These are phyloP conservation scores for Knufia fluminis DNA, from an alignment of 2,329 filamentous ascomycete species.

Conservation along the genomic window DNA sequence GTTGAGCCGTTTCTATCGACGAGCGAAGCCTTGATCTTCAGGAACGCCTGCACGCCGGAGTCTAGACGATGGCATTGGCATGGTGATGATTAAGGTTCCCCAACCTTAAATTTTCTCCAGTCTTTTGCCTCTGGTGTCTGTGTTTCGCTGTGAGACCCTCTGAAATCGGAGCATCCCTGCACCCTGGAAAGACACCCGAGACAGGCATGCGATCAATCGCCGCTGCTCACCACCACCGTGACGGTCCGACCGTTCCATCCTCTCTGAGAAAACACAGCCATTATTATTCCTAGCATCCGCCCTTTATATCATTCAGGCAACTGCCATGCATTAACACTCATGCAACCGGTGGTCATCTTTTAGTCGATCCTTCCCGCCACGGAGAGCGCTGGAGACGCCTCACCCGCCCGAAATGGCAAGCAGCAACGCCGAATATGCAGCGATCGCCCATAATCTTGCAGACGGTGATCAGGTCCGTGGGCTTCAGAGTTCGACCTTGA, in stretches of 20 bases:
- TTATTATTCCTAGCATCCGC: not conserved
- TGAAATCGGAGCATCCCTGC: not conserved
- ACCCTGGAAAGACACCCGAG: slow-evolving; percentile 5
- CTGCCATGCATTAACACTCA: not conserved
- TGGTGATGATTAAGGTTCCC: not conserved
- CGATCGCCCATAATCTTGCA: too few relatives aligned
- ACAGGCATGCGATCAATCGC: slow-evolving; percentile 5
- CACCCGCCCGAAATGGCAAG: too few relatives aligned
- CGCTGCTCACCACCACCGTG: not conserved
- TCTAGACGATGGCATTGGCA: not conserved
- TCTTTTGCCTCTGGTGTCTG: not conserved
- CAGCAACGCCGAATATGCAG: too few relatives aligned
- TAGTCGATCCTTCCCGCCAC: not conserved
- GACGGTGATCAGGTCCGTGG: not conserved
- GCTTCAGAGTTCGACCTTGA: not conserved
- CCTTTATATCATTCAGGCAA: not conserved
- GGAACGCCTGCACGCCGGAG: not conserved
- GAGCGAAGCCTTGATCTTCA: not conserved
- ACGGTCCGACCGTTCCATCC: not conserved
- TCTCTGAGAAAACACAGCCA: not conserved
- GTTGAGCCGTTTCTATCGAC: too few relatives aligned
- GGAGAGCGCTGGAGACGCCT: too few relatives aligned
- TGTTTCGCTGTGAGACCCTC: not conserved
- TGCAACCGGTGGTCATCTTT: not conserved
- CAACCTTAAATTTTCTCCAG: not conserved